A percentile compares a stretch with the other conserved stretches of the same genome.
Conservation (phyloP, 495 filamentous ascomycete genomes). For the Neurospora pannonica region DNA sequence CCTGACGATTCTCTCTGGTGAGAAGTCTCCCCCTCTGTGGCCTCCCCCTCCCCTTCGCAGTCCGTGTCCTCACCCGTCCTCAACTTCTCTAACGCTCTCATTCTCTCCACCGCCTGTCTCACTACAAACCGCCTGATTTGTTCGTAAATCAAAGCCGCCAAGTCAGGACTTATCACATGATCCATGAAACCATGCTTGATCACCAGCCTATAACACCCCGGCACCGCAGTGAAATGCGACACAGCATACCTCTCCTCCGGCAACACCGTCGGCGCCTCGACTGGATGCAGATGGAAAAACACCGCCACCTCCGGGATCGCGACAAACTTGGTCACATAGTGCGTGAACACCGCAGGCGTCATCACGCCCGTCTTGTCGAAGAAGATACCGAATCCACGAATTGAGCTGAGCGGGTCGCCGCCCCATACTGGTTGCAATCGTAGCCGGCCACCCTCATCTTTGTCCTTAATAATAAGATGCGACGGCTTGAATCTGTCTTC, state of each 20-base stretch:
- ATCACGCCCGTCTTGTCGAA: conserved; percentile 54
- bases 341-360: conserved; percentile 50
- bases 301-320: conserved; percentile 47
- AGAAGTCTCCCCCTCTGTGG: background rate
- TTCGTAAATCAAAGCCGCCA: conserved; percentile 50
- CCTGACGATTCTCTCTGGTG: background rate
- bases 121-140: conserved; percentile 47
- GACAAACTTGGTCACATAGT: conserved; percentile 55
- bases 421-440: conserved; percentile 35
- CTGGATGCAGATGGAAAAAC: conserved; percentile 54
- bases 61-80: conserved; percentile 1
- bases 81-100: conserved; percentile 3
- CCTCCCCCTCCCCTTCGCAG: background rate
- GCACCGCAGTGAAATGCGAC: conserved; percentile 31
- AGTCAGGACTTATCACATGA: conserved; percentile 51
- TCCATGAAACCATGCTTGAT: conserved; percentile 65
- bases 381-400: conserved; percentile 51
- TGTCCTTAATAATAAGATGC: conserved; percentile 26
- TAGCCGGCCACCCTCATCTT: conserved; percentile 13
- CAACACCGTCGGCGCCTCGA: conserved; percentile 41
- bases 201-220: conserved; percentile 55
- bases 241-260: conserved; percentile 32
- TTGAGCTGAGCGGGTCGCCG: conserved; percentile 31
- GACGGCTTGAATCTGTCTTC: conserved; percentile 46
- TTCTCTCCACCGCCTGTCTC: conserved; percentile 19